Evolutionary conservation across 2,329 filamentous ascomycete genomes (phyloP).

Genomic region (Claviceps pazoutovae): DNA sequence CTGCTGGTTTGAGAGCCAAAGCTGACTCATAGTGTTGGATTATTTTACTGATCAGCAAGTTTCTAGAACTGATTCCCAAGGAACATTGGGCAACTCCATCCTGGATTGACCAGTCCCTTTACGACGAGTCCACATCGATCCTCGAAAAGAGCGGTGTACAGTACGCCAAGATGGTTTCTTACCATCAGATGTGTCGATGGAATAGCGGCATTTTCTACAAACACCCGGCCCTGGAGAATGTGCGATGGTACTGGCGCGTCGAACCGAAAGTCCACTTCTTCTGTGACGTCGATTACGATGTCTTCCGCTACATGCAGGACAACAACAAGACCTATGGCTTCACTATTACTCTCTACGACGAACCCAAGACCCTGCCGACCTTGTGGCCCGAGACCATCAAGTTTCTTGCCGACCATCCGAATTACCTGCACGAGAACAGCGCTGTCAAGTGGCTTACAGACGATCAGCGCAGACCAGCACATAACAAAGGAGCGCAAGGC

Average conservation of each 20-base stretch:
- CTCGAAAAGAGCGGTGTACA: constrained; percentile 77
- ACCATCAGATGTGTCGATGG: constrained; percentile 99
- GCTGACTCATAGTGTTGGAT: background rate
- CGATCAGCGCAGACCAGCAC: constrained; percentile 57
- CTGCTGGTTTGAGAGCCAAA: background rate
- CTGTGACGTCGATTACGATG: constrained; percentile 96
- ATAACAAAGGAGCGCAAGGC: constrained; percentile 70
- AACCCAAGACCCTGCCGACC: constrained; percentile 68
- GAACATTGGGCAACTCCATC: constrained; percentile 87
- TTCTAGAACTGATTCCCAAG: constrained; percentile 68
- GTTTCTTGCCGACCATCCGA: constrained; percentile 73
- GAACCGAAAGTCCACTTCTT: constrained; percentile 99
- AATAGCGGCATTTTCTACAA: constrained; percentile 98
- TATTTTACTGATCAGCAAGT: background rate
- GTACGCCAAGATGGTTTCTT: constrained; percentile 77
- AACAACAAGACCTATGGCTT: constrained; percentile 99
- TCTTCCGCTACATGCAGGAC: constrained; percentile 96
- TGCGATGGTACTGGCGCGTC: constrained; percentile 94
- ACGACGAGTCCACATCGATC: constrained; percentile 68
- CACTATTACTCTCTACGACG: constrained; percentile 94
- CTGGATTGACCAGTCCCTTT: constrained; percentile 86
- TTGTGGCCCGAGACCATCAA: constrained; percentile 94
- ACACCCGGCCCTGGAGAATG: constrained; percentile 70
- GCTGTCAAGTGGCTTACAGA: constrained; percentile 83
- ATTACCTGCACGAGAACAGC: constrained; percentile 70